A percentile compares a stretch with the other conserved stretches of the same genome.
Evolutionary conservation across 1,284 basidiomycete genomes (phyloP).

Genomic region (Fistulina hepatica): DNA sequence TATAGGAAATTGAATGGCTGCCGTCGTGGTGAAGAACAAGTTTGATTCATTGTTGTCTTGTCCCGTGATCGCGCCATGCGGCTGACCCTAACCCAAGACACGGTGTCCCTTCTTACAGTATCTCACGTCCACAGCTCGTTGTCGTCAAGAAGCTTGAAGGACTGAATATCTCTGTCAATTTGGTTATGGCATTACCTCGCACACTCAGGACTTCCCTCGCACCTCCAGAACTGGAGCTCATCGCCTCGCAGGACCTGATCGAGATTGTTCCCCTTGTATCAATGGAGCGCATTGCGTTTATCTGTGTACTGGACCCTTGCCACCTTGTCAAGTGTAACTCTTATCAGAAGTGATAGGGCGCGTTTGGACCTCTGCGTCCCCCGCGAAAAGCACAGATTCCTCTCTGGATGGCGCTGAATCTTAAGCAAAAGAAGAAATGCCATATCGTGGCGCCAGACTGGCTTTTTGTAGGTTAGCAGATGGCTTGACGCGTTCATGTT

Average conservation of each 20-base stretch:
- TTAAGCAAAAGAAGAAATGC: conserved; percentile 92
- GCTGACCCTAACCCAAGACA: no score
- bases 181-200: conserved; percentile 56
- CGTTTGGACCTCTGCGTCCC: conserved; percentile 88
- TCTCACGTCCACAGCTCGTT: no score
- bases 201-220: conserved; percentile 53
- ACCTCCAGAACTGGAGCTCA: conserved; percentile 76
- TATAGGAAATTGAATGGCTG: neutral
- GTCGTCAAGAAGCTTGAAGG: no score
- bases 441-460: conserved; percentile 84
- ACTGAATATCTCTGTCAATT: no score
- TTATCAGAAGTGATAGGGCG: conserved; percentile 47
- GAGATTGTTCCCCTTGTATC: conserved; percentile 78
- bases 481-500: conserved; percentile 18
- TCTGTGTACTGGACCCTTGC: conserved; percentile 49
- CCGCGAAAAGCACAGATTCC: conserved; percentile 78
- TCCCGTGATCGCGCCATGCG: no score
- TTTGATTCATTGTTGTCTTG: no score
- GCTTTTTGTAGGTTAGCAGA: conserved; percentile 63
- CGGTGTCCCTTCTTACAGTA: no score
- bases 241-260: conserved; percentile 73
- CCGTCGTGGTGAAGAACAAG: neutral
- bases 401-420: conserved; percentile 88
- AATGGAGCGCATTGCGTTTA: conserved; percentile 82
- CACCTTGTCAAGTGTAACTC: conserved; percentile 12